phyloP scores from a whole-genome alignment of 2,329 filamentous ascomycete genomes.

The Delphinella strobiligena region DNA sequence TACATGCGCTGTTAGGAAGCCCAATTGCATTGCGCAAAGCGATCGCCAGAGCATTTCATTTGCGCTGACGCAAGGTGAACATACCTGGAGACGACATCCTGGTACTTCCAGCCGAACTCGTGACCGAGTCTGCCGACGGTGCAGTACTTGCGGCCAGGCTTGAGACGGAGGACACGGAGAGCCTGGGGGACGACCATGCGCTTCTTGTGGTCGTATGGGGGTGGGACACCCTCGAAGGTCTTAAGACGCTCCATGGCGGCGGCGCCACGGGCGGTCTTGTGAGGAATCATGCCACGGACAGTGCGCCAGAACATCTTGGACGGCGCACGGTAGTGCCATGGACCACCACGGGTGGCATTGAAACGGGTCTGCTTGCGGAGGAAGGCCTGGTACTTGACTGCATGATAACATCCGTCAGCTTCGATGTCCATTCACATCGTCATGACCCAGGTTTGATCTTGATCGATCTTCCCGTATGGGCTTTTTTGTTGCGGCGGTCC shows the following conservation, averaged over 20 bases:
- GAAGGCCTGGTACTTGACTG: slow-evolving; percentile 99
- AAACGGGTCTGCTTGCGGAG: slow-evolving; percentile 99
- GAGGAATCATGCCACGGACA: slow-evolving; percentile 98
- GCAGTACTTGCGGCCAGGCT: slow-evolving; percentile 99
- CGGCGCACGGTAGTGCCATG: slow-evolving; percentile 99
- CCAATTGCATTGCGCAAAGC: background rate
- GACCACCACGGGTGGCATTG: slow-evolving; percentile 98
- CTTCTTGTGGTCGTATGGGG: slow-evolving; percentile 99
- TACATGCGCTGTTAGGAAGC: background rate
- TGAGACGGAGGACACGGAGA: slow-evolving; percentile 87
- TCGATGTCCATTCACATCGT: background rate
- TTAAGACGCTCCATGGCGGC: slow-evolving; percentile 97
- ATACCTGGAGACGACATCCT: slow-evolving; percentile 95
- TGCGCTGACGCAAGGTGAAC: slow-evolving; percentile 28
- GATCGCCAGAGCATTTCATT: slow-evolving; percentile 1
- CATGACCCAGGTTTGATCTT: too few species aligned
- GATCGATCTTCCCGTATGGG: too few species aligned
- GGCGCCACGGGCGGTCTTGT: slow-evolving; percentile 98
- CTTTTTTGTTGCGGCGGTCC: too few species aligned
- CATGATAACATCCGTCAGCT: slow-evolving; percentile 22
- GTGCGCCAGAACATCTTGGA: slow-evolving; percentile 99
- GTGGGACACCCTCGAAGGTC: slow-evolving; percentile 98
- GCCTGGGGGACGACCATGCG: slow-evolving; percentile 98
- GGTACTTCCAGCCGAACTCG: slow-evolving; percentile 99
- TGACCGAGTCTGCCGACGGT: slow-evolving; percentile 94